Conservation (phyloP, 2,329 filamentous ascomycete species). For the Fusarium chlamydosporum region DNA sequence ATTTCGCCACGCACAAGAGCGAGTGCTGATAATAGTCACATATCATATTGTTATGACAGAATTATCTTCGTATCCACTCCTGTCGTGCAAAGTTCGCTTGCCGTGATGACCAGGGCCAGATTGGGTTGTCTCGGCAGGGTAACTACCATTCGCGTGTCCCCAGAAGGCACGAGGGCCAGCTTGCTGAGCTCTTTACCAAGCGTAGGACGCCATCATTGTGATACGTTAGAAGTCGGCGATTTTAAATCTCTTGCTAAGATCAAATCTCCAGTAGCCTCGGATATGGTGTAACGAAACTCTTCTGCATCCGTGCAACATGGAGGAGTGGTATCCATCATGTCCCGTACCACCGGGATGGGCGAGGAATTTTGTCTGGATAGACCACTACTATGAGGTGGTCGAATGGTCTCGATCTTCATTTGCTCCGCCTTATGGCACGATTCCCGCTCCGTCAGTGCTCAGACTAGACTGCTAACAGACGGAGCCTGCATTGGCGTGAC, state of each 20-base stretch:
- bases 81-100: constrained; percentile 27
- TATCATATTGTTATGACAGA: constrained; percentile 14
- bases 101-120: constrained; percentile 6
- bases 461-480: constrained; percentile 42
- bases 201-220: constrained; percentile 13
- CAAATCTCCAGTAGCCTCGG: constrained; percentile 40
- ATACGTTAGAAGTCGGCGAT: constrained; percentile 25
- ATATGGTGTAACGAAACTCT: constrained; percentile 29
- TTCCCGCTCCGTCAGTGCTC: constrained; percentile 45
- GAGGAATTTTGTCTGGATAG: constrained; percentile 40
- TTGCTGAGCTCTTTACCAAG: constrained; percentile 10
- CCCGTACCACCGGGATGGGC: constrained; percentile 48
- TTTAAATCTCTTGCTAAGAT: constrained; percentile 29
- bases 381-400: constrained; percentile 35
- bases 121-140: constrained; percentile 34
- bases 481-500: constrained; percentile 47
- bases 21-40: constrained; percentile 12
- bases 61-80: constrained; percentile 24
- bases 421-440: constrained; percentile 51
- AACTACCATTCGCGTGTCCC: constrained; percentile 29
- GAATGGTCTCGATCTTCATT: constrained; percentile 50
- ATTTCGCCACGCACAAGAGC: constrained; percentile 4
- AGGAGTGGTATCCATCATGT: constrained; percentile 46
- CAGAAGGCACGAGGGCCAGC: constrained; percentile 13
- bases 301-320: constrained; percentile 39